Evolutionary conservation across 1,139 yeast genomes (phyloP).

Genomic region (Geotrichum fermentans): DNA sequence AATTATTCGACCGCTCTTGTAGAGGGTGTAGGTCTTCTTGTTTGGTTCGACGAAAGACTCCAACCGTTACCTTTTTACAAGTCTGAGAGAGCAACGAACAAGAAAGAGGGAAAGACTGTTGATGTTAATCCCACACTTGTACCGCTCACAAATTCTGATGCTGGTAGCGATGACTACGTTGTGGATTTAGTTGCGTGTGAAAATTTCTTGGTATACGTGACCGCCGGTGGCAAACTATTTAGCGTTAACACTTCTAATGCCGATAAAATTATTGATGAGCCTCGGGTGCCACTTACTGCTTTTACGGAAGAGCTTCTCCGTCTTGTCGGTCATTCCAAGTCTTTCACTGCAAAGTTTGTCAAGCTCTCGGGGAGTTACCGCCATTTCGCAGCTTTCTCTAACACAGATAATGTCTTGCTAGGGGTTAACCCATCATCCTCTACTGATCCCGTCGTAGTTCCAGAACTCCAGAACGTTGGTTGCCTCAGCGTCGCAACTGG

Average conservation of each 20-base stretch:
- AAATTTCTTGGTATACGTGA: slow-evolving; percentile 49
- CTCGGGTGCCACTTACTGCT: slow-evolving; percentile 2
- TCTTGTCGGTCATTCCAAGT: neutral
- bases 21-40: slow-evolving; percentile 50
- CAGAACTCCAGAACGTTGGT: slow-evolving; percentile 48
- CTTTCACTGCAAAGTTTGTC: slow-evolving; percentile 35
- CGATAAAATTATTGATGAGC: slow-evolving; percentile 16
- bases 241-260: slow-evolving; percentile 36
- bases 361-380: slow-evolving; percentile 49
- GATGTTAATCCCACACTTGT: slow-evolving; percentile 20
- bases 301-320: slow-evolving; percentile 1
- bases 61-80: slow-evolving; percentile 40
- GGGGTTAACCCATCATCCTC: slow-evolving; percentile 34
- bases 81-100: slow-evolving; percentile 38
- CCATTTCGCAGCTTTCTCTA: slow-evolving; percentile 52
- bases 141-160: slow-evolving; percentile 26
- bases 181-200: slow-evolving; percentile 57
- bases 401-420: slow-evolving; percentile 47
- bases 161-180: slow-evolving; percentile 37
- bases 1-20: slow-evolving; percentile 51
- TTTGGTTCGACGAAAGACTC: slow-evolving; percentile 50
- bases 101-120: slow-evolving; percentile 1
- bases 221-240: slow-evolving; percentile 45
- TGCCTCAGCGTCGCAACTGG: slow-evolving; percentile 62
- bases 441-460: slow-evolving; percentile 35